Evolutionary conservation across 768 basidiomycete genomes (phyloP).

Genomic region (Serendipita sp.): DNA sequence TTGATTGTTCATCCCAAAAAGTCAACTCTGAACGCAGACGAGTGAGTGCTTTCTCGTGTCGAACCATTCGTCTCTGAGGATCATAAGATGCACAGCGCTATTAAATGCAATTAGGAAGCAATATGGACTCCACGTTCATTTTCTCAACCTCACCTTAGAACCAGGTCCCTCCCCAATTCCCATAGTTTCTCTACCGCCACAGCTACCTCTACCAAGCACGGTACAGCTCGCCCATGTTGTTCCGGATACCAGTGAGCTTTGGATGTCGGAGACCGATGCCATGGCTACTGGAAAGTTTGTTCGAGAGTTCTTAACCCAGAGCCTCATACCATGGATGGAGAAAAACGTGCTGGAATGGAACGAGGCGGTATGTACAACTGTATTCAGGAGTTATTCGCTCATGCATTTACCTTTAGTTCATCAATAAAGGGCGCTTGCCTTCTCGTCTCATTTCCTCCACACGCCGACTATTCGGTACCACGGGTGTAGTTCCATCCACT

Average conservation of each 20-base stretch:
- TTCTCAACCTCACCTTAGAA: constrained; percentile 40
- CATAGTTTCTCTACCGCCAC: constrained; percentile 36
- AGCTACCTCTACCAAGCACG: constrained; percentile 52
- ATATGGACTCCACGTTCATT: constrained; percentile 59
- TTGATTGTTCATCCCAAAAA: constrained; percentile 60
- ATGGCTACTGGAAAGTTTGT: constrained; percentile 60
- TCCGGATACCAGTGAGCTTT: constrained; percentile 29
- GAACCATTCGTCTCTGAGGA: neutral
- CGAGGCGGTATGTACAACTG: constrained; percentile 42
- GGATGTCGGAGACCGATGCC: constrained; percentile 56
- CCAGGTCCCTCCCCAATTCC: constrained; percentile 5
- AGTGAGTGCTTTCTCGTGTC: constrained; percentile 35
- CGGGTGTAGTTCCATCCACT: constrained; percentile 18
- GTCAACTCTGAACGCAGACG: constrained; percentile 59
- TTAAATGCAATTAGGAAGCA: constrained; percentile 83
- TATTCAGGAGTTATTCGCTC: neutral
- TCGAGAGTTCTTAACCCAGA: constrained; percentile 78
- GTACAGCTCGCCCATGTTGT: constrained; percentile 53
- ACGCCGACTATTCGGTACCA: constrained; percentile 63
- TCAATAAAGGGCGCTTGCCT: constrained; percentile 61
- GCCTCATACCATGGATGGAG: constrained; percentile 93
- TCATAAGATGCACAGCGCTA: constrained; percentile 49
- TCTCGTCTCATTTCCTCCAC: constrained; percentile 79
- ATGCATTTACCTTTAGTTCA: constrained; percentile 29
- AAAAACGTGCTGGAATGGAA: constrained; percentile 88